Conservation (phyloP, 2,329 filamentous ascomycete genomes). For the Talaromyces sp. region DNA sequence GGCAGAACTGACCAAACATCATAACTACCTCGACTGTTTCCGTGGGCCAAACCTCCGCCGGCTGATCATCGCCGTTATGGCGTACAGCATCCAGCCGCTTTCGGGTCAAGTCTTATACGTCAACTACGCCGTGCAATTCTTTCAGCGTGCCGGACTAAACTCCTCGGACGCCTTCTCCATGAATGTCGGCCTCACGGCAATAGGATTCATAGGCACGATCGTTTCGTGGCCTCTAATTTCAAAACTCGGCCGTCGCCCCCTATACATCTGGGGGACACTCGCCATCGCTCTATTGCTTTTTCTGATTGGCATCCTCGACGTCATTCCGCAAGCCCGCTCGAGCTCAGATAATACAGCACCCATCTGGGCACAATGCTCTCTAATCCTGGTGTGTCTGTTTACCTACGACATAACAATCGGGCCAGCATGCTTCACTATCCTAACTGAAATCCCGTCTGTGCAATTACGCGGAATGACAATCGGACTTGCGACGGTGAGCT, state of each 20-base stretch:
- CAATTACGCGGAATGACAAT: background rate
- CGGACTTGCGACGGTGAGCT: background rate
- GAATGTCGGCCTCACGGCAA: background rate
- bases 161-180: background rate
- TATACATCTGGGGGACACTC: background rate
- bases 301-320: background rate
- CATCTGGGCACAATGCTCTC: background rate
- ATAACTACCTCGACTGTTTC: background rate
- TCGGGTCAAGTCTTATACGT: background rate
- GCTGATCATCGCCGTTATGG: background rate
- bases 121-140: background rate
- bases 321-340: background rate
- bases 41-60: background rate
- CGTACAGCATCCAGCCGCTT: background rate
- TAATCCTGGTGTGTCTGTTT: background rate
- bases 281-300: background rate
- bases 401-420: slow-evolving; percentile 3
- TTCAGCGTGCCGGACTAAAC: background rate
- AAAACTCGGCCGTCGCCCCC: background rate
- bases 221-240: background rate
- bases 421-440: background rate
- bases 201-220: background rate
- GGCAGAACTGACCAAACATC: background rate
- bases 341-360: background rate
- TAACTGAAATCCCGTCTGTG: background rate